Evolutionary conservation across 306 rosid species (phyloP), one percentile per base, ranked within the genome.

Genomic region (Prosopis cineraria): DNA sequence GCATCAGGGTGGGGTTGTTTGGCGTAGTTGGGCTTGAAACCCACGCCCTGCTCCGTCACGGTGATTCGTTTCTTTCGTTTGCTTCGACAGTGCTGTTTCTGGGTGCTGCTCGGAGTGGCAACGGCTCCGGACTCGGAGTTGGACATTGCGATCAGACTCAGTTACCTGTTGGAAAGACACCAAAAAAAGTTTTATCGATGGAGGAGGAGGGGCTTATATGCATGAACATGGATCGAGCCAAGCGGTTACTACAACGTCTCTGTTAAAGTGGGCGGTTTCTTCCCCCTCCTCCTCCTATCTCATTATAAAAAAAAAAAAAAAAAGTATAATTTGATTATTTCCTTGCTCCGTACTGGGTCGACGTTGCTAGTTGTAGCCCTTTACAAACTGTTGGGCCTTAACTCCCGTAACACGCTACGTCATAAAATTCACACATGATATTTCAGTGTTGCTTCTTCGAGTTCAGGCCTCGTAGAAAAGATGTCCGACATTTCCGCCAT

Each of bases 11-110:
- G 90, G 0, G 88, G 8, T 78, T 88, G 74, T 72, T 83, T 1
- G 34, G 34, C 3, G 33, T 82, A 7, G 60, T 81, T 88, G 20
- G 82, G 72, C 80, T 84, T 74, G 27, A 69, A 56, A 47, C 41
- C n/a, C 2, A 22, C 10, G 58, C 10, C 12, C 24, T 30, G 13
- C 24, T 40, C 62, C 36, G 41, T 50, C n/a, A 55, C 22, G 30
- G 72, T 65, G 59, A 66, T 77, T 34, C 92, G 83, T 74, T 86
- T 90, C 85, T 80, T 88, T 9, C 87, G 69, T 0, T 85, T 83
- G 47, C 71, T 80, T 31, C 75, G 82, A 25, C 48, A 66, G 0
- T 31, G 82, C 3, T 20, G 67, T 3, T 77, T 80, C 64, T 40
- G 16, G 3, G 20, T 3, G 73, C 30, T 12, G 13, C 20, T 45